These are phyloP conservation scores for Dendrostoma leiphaemia DNA, from an alignment of 2,329 filamentous ascomycete species.

Conservation along the genomic window DNA sequence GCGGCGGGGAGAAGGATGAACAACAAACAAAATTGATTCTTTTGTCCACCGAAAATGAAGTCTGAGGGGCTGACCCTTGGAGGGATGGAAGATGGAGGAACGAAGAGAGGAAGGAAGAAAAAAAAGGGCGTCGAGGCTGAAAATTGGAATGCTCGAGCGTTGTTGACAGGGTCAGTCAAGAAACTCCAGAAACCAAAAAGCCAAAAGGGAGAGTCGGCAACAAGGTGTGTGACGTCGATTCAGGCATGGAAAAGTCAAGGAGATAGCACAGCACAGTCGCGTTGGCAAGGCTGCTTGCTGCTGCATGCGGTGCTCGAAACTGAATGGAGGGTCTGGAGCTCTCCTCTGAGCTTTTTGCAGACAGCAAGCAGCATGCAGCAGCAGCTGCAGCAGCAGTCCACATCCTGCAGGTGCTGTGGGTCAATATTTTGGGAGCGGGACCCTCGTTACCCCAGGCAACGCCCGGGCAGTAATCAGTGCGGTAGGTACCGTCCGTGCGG, in stretches of 20 bases:
- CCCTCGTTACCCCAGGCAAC: neutral
- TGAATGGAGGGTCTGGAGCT: no score
- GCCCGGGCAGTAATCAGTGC: neutral
- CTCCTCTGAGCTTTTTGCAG: no score
- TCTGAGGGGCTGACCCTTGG: no score
- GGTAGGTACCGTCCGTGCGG: neutral
- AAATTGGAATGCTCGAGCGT: neutral
- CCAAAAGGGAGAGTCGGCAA: neutral
- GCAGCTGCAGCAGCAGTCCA: no score
- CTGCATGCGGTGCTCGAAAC: neutral
- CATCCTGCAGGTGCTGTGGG: neutral
- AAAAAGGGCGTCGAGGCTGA: neutral
- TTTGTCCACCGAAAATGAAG: no score
- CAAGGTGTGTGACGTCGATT: neutral
- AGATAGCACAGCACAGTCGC: neutral
- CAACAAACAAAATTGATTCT: neutral
- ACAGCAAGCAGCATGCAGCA: no score
- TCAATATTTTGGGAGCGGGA: constrained; percentile 5
- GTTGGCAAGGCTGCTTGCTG: neutral
- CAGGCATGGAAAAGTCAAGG: no score
- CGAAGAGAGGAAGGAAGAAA: neutral
- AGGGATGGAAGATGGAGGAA: neutral
- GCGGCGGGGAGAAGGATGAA: no score
- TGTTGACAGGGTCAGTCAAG: neutral
- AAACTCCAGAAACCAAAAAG: neutral